Base-by-base conservation (phyloP, 2,329 filamentous ascomycete genomes). In the Verticillium dahliae region DNA sequence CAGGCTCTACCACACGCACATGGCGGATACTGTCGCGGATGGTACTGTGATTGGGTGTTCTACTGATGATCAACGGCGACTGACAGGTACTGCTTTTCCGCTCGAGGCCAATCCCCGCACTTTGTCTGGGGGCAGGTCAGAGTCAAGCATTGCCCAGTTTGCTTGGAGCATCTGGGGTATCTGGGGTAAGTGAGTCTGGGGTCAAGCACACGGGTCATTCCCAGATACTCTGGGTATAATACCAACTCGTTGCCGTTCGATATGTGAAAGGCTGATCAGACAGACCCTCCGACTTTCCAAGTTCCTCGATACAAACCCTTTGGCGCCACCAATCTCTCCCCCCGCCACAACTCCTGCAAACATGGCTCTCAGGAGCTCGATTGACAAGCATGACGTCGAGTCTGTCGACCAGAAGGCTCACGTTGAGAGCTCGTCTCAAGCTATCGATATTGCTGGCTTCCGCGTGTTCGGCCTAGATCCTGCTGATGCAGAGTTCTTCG, bases 401-500 rank as follows among this genome's bases (percentile, higher is more conserved):
- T 59, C 57, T 18, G n/a, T 63, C 15, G 62, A 57, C 7, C 60
- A 62, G 15, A 52, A 61, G n/a, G 37, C 33, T 11, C 62, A 65
- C 7, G 52, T 65, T 1, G 67, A 68, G 13, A 64, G 61, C 37
- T 59, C 59, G 3, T 58, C 63, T 10, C 62, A 67, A 3, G 61
- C 70, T n/a, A 65, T 69, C 5, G 65, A 67, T 4, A 68, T 73
- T 7, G 71, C 67, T 10, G 66, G 67, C n/a, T 68, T 72, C 56
- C 71, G 70, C 15, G 71, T 73, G 9, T 66, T 67, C 6, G 71
- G 71, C 1, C 35, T 73, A 50, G 63, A 62, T 22, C 11, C 59
- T 7, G 71, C 70, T 11, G 71, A 73, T 67, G 70, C 69, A 4
- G 68, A 72, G 7, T 73, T 73, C 45, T 73, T 69, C 58, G 66